Evolutionary conservation across 2,329 filamentous ascomycete genomes (phyloP), one percentile per base, ranked within the genome.

Genomic region (Thielaviopsis punctulata): DNA sequence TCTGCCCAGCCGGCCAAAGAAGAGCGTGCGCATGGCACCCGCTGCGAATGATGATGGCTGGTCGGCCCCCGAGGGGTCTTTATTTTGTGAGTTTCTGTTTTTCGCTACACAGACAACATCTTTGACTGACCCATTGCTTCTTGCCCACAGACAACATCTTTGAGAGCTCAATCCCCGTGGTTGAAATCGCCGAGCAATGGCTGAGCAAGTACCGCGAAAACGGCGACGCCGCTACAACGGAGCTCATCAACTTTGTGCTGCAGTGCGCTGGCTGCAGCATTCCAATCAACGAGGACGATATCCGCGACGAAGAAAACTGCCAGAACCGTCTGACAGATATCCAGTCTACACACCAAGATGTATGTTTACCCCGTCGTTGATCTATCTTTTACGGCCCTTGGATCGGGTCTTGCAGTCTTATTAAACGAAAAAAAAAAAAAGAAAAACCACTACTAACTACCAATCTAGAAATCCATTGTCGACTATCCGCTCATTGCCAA

Each of bases 401-500:
- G n/a, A n/a, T n/a, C n/a, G n/a, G n/a, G n/a, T n/a, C 54, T 58
- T 1, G 12, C 21, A 22, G 13, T 23, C 45, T 39, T 19, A 18
- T 15, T n/a, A 21, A 6, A 9, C 36, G 10, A 27, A 27, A 27
- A 27, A 5, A 27, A 27, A 27, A 27, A 5, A 27, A 27, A 27
- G 25, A n/a, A n/a, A 36, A 44, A 27, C 24, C 25, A n/a, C 43
- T 8, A n/a, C 15, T 23, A 24, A 54, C 47, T 47, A 56, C 27
- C 30, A 12, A 56, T 82, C 71, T 76, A 84, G 73, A 79, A 84
- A 63, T 50, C 47, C 12, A 82, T 90, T 48, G 83, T 84, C 27
- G 92, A 96, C 48, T 98, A 98, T 61, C 92, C 92, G 39, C 76
- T 98, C 45, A 84, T 94, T 54, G 84, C 87, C 15, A 89, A 82